Evolutionary conservation across 1,284 basidiomycete species (phyloP).

Genomic region (Melampsora americana): DNA sequence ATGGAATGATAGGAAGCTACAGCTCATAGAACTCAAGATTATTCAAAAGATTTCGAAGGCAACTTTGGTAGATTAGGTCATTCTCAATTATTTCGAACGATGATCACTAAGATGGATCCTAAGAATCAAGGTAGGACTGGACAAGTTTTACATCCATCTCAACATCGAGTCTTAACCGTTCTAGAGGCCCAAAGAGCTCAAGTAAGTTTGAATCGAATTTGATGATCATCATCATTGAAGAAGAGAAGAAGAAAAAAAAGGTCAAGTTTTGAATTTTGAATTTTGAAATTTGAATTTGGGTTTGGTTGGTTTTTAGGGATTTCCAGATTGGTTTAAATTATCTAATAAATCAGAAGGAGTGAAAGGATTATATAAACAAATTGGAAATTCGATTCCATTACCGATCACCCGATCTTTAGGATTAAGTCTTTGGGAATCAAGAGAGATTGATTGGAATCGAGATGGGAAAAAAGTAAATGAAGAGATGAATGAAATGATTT

Average conservation of each 20-base stretch:
- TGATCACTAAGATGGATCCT: constrained; percentile 35
- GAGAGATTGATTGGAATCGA: background rate
- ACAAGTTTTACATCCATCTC: constrained; percentile 25
- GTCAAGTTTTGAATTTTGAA: background rate
- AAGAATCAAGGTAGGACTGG: constrained; percentile 25
- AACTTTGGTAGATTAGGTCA: constrained; percentile 23
- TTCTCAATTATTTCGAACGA: constrained; percentile 11
- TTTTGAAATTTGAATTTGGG: no score
- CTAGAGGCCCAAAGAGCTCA: constrained; percentile 32
- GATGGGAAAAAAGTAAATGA: no score
- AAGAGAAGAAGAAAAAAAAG: background rate
- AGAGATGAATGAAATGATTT: no score
- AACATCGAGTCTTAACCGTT: constrained; percentile 13
- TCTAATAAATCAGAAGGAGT: constrained; percentile 4
- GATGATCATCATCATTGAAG: background rate
- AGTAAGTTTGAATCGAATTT: background rate
- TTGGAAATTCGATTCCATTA: constrained; percentile 35
- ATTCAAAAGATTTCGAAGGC: constrained; percentile 15
- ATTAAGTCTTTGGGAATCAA: background rate
- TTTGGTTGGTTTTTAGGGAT: no score
- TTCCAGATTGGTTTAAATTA: constrained; percentile 21
- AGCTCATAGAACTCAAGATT: background rate
- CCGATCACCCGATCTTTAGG: background rate
- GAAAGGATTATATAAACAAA: constrained; percentile 10
- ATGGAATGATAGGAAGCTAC: constrained; percentile 12